These are phyloP conservation scores for Melaleuca quinquenervia DNA, from an alignment of 345 rosid species.

Conservation along the genomic window DNA sequence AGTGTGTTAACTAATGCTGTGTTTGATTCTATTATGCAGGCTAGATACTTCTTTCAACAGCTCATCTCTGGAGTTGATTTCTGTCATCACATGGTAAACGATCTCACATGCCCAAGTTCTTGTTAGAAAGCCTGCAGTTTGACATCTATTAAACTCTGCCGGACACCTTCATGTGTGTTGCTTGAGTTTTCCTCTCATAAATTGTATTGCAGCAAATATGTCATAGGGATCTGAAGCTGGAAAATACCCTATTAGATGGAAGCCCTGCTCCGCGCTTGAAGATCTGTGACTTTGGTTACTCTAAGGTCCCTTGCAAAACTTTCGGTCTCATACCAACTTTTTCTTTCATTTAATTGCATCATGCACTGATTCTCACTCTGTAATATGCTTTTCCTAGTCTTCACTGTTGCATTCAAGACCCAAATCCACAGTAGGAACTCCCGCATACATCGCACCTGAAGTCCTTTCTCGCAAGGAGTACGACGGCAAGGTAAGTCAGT, in stretches of 20 bases:
- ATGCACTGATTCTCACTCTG: neutral
- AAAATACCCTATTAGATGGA: slow-evolving; percentile 83
- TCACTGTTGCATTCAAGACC: slow-evolving; percentile 87
- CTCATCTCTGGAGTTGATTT: slow-evolving; percentile 73
- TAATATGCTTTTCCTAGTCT: slow-evolving; percentile 28
- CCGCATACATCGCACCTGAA: slow-evolving; percentile 90
- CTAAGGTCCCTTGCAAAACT: slow-evolving; percentile 42
- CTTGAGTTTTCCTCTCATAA: neutral
- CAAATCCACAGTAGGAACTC: slow-evolving; percentile 92
- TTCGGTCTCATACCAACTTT: neutral
- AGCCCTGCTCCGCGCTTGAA: slow-evolving; percentile 88
- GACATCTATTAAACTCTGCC: neutral
- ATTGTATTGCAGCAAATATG: slow-evolving; percentile 69
- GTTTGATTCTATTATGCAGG: slow-evolving; percentile 25
- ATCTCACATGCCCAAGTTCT: neutral
- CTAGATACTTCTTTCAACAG: slow-evolving; percentile 93
- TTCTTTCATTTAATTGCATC: neutral
- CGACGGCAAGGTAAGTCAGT: slow-evolving; percentile 28
- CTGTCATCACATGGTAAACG: slow-evolving; percentile 66
- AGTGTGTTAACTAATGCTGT: neutral
- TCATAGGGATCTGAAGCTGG: slow-evolving; percentile 89
- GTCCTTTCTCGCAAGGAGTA: slow-evolving; percentile 82
- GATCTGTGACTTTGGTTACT: slow-evolving; percentile 92
- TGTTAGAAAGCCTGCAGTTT: neutral
- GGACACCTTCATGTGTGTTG: neutral